Base-by-base conservation (phyloP, 192 early-diverging fungal genomes). In the Coemansia sp. region DNA sequence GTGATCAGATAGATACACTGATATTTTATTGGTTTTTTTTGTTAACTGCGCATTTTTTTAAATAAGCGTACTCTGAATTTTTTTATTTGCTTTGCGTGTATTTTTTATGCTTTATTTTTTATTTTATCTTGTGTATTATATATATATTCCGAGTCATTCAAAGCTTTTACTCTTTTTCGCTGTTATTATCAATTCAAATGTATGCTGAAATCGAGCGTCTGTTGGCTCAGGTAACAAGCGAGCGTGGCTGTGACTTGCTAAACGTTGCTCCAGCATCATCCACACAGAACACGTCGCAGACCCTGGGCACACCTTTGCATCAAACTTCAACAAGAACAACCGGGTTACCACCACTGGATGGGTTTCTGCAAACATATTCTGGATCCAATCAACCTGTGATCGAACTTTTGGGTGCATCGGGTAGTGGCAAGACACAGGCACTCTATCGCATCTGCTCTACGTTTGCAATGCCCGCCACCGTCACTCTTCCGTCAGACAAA, bases 381-480 rank as follows among this genome's bases (percentile, higher is more conserved):
- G n/a, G n/a, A n/a, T n/a, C n/a, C n/a, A n/a, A n/a, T n/a, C n/a
- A n/a, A 1, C 58, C 49, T 20, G 24, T 74, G 11, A 34, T 74
- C 13, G 71, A 74, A 48, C 63, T 61, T 3, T 46, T 57, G 9
- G 71, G 71, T 1, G 17, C 26, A 18, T 39, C 71, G 4, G 71
- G 59, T 30, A 67, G 71, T 38, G 71, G 71, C 46, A 73, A 73
- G 28, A 73, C 59, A 1, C 71, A 73, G 17, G 28, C 43, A 15
- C 43, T 66, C 11, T 64, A 57, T 30, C 63, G 53, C 34, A 62
- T 73, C 10, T 59, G 64, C 38, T 54, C 59, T 13, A 43, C 26
- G 7, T 10, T n/a, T 0, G 55, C 71, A 1, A 18, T 56, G 53
- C 30, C 60, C 3, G 17, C 5, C 14, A 8, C 35, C 9, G 10